phyloP scores from a whole-genome alignment of 2,329 filamentous ascomycete species.

The Scleromitrula shiraiana region DNA sequence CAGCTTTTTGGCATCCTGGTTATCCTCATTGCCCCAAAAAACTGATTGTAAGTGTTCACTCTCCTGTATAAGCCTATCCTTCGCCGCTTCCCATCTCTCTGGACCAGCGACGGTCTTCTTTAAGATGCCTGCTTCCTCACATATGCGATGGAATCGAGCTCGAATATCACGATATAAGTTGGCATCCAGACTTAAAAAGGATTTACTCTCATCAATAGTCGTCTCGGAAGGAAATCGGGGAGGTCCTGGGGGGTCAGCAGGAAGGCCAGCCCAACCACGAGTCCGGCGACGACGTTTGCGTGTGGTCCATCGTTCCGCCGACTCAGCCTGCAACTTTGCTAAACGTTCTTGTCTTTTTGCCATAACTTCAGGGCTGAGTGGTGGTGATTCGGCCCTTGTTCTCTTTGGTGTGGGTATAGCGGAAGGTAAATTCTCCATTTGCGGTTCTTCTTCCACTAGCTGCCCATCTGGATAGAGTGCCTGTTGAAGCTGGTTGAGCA shows the following conservation, averaged over 20 bases:
- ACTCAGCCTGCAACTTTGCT: conserved; percentile 48
- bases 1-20: conserved; percentile 54
- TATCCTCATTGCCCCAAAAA: conserved; percentile 50
- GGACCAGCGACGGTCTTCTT: conserved; percentile 72
- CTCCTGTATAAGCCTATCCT: conserved; percentile 57
- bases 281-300: conserved; percentile 62
- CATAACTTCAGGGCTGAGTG: conserved; percentile 38
- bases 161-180: conserved; percentile 56
- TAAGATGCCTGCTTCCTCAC: conserved; percentile 54
- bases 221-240: conserved; percentile 76
- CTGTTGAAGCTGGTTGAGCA: conserved; percentile 28
- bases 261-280: conserved; percentile 58
- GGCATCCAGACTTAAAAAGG: conserved; percentile 56
- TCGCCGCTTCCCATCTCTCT: conserved; percentile 65
- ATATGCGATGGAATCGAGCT: conserved; percentile 61
- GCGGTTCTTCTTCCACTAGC: conserved; percentile 24
- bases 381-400: conserved; percentile 25
- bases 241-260: conserved; percentile 58
- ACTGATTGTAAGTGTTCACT: conserved; percentile 54
- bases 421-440: conserved; percentile 17
- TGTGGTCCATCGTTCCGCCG: conserved; percentile 51
- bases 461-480: conserved; percentile 28
- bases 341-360: conserved; percentile 47
- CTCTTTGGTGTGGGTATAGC: conserved; percentile 12
- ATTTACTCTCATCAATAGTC: conserved; percentile 70